phyloP scores from a whole-genome alignment of 495 filamentous ascomycete species.

The Penicillium herquei region DNA sequence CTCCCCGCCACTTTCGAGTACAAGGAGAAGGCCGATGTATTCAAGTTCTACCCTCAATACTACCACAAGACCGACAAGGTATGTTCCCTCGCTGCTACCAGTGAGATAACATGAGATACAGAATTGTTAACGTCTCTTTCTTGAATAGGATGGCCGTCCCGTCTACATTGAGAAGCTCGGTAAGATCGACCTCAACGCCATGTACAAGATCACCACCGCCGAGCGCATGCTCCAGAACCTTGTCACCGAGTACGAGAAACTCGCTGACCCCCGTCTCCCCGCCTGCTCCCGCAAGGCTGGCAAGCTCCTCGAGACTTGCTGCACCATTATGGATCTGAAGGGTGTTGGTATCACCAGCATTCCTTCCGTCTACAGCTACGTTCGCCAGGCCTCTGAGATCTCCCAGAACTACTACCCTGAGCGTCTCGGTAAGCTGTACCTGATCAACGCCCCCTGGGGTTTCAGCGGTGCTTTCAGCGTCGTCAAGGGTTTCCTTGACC shows the following conservation, averaged over 20 bases:
- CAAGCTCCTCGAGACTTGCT: constrained; percentile 91
- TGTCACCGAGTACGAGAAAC: constrained; percentile 93
- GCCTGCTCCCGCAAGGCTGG: constrained; percentile 93
- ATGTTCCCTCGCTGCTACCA: constrained; percentile 13
- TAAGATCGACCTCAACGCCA: constrained; percentile 83
- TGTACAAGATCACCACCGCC: constrained; percentile 89
- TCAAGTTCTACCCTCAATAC: constrained; percentile 95
- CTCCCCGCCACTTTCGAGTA: constrained; percentile 81
- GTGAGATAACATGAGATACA: no score
- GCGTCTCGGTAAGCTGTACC: constrained; percentile 81
- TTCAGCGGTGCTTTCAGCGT: constrained; percentile 80
- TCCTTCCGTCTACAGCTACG: constrained; percentile 79
- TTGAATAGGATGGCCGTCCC: constrained; percentile 80
- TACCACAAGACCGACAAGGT: constrained; percentile 99
- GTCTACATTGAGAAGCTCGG: constrained; percentile 96
- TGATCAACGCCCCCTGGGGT: constrained; percentile 97
- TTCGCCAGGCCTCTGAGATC: constrained; percentile 74
- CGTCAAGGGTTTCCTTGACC: constrained; percentile 90
- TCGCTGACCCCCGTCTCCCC: constrained; percentile 87
- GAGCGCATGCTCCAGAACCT: constrained; percentile 96
- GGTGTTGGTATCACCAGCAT: constrained; percentile 82
- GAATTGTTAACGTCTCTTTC: background rate
- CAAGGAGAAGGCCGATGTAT: constrained; percentile 80
- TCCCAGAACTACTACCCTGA: constrained; percentile 99
- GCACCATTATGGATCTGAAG: constrained; percentile 95